Conservation (phyloP, 2,329 filamentous ascomycete species). For the Nothomitra cinnamomea region DNA sequence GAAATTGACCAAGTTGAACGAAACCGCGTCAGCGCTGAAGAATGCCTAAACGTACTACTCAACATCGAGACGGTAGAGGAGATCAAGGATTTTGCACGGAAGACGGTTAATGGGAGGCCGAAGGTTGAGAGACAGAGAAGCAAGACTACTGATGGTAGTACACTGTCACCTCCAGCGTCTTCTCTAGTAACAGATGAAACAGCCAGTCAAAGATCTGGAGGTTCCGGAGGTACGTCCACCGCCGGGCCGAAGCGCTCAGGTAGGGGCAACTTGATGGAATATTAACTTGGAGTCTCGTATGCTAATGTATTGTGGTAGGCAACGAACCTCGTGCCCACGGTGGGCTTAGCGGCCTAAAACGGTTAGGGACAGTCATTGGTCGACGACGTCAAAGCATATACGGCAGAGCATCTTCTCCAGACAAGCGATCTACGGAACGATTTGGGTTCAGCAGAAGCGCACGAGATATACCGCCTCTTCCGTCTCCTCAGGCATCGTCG, state of each 20-base stretch:
- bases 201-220: slow-evolving; percentile 35
- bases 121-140: slow-evolving; percentile 19
- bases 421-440: slow-evolving; percentile 16
- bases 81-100: slow-evolving; percentile 53
- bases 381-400: slow-evolving; percentile 42
- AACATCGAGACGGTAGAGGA: slow-evolving; percentile 79
- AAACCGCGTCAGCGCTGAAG: slow-evolving; percentile 55
- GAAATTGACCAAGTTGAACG: slow-evolving; percentile 77
- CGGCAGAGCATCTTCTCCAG: slow-evolving; percentile 24
- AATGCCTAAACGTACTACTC: slow-evolving; percentile 63
- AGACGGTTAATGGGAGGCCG: slow-evolving; percentile 22
- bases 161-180: slow-evolving; percentile 17
- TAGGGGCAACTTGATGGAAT: neutral
- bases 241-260: slow-evolving; percentile 1
- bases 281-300: slow-evolving; percentile 12
- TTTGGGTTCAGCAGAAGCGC: slow-evolving; percentile 45
- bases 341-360: slow-evolving; percentile 33
- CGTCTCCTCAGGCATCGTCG: slow-evolving; percentile 40
- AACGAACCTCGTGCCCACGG: slow-evolving; percentile 3
- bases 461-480: slow-evolving; percentile 39
- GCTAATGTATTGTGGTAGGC: neutral
- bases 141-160: slow-evolving; percentile 15
- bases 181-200: slow-evolving; percentile 32
- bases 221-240: slow-evolving; percentile 20
- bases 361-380: slow-evolving; percentile 53